Conservation (phyloP, 495 filamentous ascomycete genomes). For the Aspergillus heteromorphus region DNA sequence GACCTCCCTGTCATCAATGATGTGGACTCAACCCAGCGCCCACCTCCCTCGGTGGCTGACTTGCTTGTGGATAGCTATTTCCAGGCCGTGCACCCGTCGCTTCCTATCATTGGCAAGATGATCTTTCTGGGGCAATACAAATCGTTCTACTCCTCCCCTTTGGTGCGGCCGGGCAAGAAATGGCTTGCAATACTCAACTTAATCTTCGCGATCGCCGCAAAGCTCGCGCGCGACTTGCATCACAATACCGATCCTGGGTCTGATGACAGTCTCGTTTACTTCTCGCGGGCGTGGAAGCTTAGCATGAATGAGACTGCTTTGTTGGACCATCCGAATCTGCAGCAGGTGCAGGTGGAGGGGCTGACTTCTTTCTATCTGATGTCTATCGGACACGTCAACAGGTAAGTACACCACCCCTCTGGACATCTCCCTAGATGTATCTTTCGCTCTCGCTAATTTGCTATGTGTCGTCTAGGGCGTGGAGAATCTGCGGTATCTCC, state of each 20-base stretch:
- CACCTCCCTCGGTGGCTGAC: constrained; percentile 46
- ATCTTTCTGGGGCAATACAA: constrained; percentile 40
- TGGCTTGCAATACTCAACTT: constrained; percentile 60
- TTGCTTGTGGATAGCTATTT: constrained; percentile 52
- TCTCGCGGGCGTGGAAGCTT: constrained; percentile 53
- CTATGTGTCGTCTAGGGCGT: constrained; percentile 41
- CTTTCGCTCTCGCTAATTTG: not conserved
- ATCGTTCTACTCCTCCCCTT: constrained; percentile 30
- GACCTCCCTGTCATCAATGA: constrained; percentile 35
- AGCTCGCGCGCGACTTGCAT: constrained; percentile 37
- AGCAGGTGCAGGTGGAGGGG: constrained; percentile 54
- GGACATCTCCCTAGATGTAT: not conserved
- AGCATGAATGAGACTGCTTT: constrained; percentile 43
- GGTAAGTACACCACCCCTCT: constrained; percentile 24
- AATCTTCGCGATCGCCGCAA: constrained; percentile 59
- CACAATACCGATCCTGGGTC: not conserved
- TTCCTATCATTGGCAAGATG: constrained; percentile 53
- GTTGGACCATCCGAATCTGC: constrained; percentile 50
- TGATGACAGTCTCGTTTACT: constrained; percentile 48
- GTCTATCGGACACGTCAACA: constrained; percentile 52
- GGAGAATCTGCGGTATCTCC: constrained; percentile 54
- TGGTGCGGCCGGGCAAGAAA: constrained; percentile 34
- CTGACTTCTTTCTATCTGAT: constrained; percentile 56
- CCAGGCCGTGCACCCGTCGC: constrained; percentile 48
- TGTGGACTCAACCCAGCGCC: constrained; percentile 45